Evolutionary conservation across 176 grass and related monocot species (phyloP).

Genomic region (Pontederia crassipes): DNA sequence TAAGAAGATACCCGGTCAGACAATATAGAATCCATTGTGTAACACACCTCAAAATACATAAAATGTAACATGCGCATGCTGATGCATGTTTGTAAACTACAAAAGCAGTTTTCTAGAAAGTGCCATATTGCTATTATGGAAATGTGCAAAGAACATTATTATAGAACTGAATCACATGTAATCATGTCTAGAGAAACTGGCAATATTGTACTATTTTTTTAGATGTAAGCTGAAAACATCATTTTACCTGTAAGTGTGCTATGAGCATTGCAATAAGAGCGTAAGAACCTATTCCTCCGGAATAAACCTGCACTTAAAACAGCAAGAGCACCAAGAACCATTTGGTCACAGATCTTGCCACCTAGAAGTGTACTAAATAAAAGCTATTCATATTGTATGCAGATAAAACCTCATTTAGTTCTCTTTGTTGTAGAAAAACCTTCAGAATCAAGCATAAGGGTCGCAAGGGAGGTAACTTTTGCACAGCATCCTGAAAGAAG

Average conservation of each 20-base stretch:
- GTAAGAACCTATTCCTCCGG: slow-evolving; percentile 95
- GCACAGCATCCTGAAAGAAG: slow-evolving; percentile 51
- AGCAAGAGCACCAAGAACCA: slow-evolving; percentile 16
- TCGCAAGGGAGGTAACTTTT: slow-evolving; percentile 79
- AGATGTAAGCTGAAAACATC: background rate
- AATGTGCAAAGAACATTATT: too few species aligned
- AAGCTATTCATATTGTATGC: background rate
- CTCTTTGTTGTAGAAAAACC: slow-evolving; percentile 98
- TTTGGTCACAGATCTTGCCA: background rate
- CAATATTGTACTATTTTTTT: too few species aligned
- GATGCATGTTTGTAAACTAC: too few species aligned
- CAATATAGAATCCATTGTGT: too few species aligned
- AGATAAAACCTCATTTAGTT: slow-evolving; percentile 83
- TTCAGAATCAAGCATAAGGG: slow-evolving; percentile 90
- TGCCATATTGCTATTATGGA: too few species aligned
- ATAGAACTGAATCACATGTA: too few species aligned
- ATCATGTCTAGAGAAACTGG: too few species aligned
- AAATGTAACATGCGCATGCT: too few species aligned
- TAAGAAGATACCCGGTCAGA: too few species aligned
- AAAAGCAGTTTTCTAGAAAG: too few species aligned
- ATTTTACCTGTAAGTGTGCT: slow-evolving; percentile 65
- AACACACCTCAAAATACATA: too few species aligned
- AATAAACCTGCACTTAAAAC: slow-evolving; percentile 55
- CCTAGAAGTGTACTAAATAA: background rate
- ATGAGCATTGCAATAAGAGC: slow-evolving; percentile 97